These are phyloP conservation scores for Adenanthera pavonina DNA, from an alignment of 306 rosid species.

Conservation along the genomic window DNA sequence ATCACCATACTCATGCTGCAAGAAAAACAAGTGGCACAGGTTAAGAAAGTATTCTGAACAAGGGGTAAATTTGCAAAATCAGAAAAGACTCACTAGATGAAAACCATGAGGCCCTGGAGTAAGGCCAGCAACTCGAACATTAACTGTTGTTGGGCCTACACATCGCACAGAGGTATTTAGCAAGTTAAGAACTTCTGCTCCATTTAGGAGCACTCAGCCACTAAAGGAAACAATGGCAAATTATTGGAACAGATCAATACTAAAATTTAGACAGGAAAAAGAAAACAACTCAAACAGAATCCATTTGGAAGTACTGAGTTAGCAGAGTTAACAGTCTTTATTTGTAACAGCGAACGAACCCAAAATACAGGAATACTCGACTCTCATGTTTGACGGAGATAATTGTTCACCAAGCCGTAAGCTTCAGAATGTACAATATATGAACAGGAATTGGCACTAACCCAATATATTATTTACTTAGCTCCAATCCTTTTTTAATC, in stretches of 20 bases:
- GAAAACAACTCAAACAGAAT: not conserved
- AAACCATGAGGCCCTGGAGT: slow-evolving; percentile 89
- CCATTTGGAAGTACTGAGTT: not conserved
- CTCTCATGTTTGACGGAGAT: not conserved
- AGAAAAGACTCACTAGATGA: slow-evolving; percentile 70
- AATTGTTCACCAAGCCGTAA: not conserved
- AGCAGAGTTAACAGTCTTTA: not conserved
- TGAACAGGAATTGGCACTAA: not conserved
- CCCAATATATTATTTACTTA: not conserved
- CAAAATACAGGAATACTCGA: not conserved
- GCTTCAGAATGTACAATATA: not conserved
- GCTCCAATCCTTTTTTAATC: not conserved
- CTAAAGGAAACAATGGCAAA: not conserved
- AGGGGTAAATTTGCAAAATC: slow-evolving; percentile 23
- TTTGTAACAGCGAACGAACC: not conserved
- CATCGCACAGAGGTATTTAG: slow-evolving; percentile 37
- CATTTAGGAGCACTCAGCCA: not conserved
- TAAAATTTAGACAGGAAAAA: not conserved
- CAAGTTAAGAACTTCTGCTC: not conserved
- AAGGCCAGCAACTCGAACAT: slow-evolving; percentile 85
- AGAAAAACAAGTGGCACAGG: slow-evolving; percentile 23
- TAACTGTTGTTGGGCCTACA: slow-evolving; percentile 85
- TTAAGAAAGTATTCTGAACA: slow-evolving; percentile 14
- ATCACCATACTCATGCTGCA: slow-evolving; percentile 94
- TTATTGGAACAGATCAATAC: not conserved